Percentiles rank a stretch among this genome's conserved stretches.
Evolutionary conservation across 1,284 basidiomycete genomes (phyloP).

Genomic region (Moesziomyces parantarcticus): DNA sequence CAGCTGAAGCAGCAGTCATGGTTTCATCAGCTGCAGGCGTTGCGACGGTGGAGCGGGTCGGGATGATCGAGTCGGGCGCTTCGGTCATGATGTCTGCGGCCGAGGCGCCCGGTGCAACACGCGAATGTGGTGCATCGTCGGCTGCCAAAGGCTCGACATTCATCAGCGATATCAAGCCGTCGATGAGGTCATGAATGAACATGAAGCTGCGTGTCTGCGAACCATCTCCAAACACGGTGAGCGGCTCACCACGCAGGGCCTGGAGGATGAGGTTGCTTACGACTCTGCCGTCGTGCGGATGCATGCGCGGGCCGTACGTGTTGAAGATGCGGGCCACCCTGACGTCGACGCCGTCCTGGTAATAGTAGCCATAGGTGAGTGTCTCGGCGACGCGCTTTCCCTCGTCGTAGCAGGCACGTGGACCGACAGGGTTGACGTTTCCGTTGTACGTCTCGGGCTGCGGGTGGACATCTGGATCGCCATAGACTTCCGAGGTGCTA

Average conservation of each 20-base stretch:
- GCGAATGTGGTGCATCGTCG: conserved; percentile 77
- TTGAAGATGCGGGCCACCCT: conserved; percentile 61
- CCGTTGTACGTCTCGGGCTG: conserved; percentile 77
- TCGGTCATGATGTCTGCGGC: conserved; percentile 32
- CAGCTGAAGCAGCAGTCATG: not conserved
- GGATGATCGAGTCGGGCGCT: conserved; percentile 31
- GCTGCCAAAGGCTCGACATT: conserved; percentile 31
- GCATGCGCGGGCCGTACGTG: conserved; percentile 74
- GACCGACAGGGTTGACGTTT: conserved; percentile 96
- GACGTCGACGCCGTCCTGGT: conserved; percentile 93
- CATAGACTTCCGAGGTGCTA: conserved; percentile 97
- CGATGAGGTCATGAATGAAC: conserved; percentile 74
- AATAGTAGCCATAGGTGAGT: conserved; percentile 74
- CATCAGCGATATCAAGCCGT: conserved; percentile 68
- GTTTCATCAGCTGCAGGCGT: conserved; percentile 8
- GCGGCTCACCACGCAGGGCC: conserved; percentile 90
- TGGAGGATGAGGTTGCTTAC: conserved; percentile 99
- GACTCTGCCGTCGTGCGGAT: conserved; percentile 93
- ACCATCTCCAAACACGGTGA: conserved; percentile 97
- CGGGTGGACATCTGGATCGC: conserved; percentile 95
- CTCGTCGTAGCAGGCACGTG: conserved; percentile 97
- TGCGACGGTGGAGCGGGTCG: conserved; percentile 14
- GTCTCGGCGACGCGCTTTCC: conserved; percentile 69
- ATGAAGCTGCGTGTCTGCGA: conserved; percentile 91
- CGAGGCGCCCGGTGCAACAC: not conserved